These are phyloP conservation scores for Silene vulgaris DNA, from an alignment of 179 eudicot genomes.

Conservation along the genomic window DNA sequence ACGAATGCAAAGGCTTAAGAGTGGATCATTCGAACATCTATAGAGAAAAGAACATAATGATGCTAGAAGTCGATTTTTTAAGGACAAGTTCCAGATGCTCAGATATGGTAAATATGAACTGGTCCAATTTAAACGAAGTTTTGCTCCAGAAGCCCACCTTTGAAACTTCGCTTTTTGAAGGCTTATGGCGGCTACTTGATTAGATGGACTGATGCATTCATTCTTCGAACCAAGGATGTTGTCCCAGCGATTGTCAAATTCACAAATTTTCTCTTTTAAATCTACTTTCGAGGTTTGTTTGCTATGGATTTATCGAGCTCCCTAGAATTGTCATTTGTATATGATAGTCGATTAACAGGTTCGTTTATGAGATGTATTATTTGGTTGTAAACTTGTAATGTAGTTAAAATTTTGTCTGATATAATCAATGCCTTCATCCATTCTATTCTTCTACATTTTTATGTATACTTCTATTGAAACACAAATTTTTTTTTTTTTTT, in stretches of 20 bases:
- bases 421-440: no score
- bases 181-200: neutral
- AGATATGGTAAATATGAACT: neutral
- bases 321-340: slow-evolving; percentile 23
- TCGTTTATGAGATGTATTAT: slow-evolving; percentile 18
- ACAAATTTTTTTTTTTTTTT: no score
- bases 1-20: slow-evolving; percentile 93
- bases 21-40: slow-evolving; percentile 74
- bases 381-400: slow-evolving; percentile 22
- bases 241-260: slow-evolving; percentile 3
- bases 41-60: slow-evolving; percentile 19
- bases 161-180: slow-evolving; percentile 8
- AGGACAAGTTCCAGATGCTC: neutral
- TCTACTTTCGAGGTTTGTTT: slow-evolving; percentile 6
- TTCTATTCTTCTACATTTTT: no score
- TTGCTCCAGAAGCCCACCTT: neutral
- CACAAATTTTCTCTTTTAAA: no score
- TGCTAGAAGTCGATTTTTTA: neutral
- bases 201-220: slow-evolving; percentile 11
- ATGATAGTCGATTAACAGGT: slow-evolving; percentile 13
- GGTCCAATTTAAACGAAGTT: no score
- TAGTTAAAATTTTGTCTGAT: slow-evolving; percentile 12
- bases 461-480: no score
- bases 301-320: slow-evolving; percentile 24
- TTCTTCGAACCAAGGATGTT: neutral